phyloP scores from a whole-genome alignment of 1,284 basidiomycete genomes.

The Marasmius sp. region DNA sequence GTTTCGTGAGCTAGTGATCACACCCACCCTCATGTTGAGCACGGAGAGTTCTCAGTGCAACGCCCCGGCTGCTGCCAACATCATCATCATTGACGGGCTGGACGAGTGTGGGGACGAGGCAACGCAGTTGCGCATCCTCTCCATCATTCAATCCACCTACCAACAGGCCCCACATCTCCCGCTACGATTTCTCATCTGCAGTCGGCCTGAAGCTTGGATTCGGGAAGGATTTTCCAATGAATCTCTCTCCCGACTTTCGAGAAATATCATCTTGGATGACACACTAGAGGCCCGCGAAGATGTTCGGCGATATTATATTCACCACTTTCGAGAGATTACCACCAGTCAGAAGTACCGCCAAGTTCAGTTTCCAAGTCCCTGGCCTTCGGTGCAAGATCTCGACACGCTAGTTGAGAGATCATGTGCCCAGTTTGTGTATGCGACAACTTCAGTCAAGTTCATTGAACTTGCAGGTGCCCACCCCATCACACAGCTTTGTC shows the following conservation, averaged over 20 bases:
- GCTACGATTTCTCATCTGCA: conserved; percentile 24
- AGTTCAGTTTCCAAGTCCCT: conserved; percentile 1
- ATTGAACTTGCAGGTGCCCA: conserved; percentile 19
- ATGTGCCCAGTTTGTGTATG: conserved; percentile 25
- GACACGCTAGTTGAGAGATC: conserved; percentile 20
- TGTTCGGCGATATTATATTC: background rate
- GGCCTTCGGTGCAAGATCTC: conserved; percentile 19
- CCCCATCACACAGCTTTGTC: conserved; percentile 23
- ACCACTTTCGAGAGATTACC: background rate
- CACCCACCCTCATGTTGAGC: too few species aligned
- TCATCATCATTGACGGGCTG: conserved; percentile 4
- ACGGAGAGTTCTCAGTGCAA: background rate
- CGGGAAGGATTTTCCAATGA: conserved; percentile 9
- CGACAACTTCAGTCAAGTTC: conserved; percentile 24
- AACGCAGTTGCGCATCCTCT: background rate
- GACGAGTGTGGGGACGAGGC: background rate
- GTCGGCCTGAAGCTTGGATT: conserved; percentile 24
- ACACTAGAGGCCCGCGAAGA: background rate
- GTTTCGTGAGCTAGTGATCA: background rate
- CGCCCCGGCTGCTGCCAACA: background rate
- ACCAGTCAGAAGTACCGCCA: background rate
- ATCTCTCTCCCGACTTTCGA: too few species aligned
- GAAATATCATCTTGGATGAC: too few species aligned
- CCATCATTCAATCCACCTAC: background rate
- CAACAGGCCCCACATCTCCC: conserved; percentile 4